Conservation (phyloP, 1,284 basidiomycete species). For the Papiliotrema flavescens region DNA sequence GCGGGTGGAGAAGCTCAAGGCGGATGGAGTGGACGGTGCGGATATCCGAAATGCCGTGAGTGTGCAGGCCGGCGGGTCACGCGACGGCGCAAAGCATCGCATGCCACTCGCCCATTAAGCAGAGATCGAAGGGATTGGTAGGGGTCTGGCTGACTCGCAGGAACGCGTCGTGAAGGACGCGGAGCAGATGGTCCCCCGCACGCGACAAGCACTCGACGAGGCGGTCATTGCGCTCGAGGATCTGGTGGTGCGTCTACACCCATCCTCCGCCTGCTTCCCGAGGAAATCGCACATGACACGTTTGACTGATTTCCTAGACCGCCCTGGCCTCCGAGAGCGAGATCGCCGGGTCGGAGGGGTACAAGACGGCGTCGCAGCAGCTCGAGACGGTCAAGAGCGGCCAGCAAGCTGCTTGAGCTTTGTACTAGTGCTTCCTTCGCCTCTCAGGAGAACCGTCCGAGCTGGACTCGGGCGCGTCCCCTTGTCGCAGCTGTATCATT, state of each 20-base stretch:
- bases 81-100: no score
- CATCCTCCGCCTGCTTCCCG: background rate
- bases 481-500: no score
- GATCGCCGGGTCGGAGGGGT: conserved; percentile 24
- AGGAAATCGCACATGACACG: background rate
- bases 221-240: conserved; percentile 63
- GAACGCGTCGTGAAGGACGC: conserved; percentile 71
- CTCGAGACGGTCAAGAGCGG: conserved; percentile 21
- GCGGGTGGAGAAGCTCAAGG: conserved; percentile 62
- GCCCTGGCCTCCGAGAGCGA: conserved; percentile 2
- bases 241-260: conserved; percentile 59
- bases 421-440: no score
- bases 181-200: conserved; percentile 72
- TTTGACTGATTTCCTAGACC: background rate
- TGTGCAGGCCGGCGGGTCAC: conserved; percentile 19
- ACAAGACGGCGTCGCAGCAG: conserved; percentile 18
- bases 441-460: no score
- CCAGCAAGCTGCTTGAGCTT: background rate
- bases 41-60: conserved; percentile 75
- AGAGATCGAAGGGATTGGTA: background rate
- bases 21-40: conserved; percentile 67
- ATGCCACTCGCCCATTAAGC: no score
- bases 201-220: conserved; percentile 59
- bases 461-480: no score
- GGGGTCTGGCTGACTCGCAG: conserved; percentile 47